Evolutionary conservation across 495 filamentous ascomycete species (phyloP), one percentile per base, ranked within the genome.

Genomic region (Rhypophila decipiens): DNA sequence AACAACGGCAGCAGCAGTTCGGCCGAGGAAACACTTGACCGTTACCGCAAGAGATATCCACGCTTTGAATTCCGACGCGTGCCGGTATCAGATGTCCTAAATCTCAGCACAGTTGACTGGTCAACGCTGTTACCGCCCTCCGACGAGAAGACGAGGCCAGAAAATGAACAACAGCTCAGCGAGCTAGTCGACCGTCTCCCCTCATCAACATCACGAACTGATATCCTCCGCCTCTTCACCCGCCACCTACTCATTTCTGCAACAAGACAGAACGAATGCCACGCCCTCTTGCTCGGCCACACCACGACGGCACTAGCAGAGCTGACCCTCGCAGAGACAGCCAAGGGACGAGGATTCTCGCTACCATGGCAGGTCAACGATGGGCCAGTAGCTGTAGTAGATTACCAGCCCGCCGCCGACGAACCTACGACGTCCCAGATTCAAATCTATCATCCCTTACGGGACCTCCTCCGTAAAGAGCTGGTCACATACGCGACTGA

Each of bases 301-400:
- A 88, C 80, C 38, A 94, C 94, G 9, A 96, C 88, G 7, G 76
- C 84, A 10, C 77, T 98, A 19, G 91, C 93, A 3, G 86, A 91
- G 54, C 85, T 86, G 53, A 87, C 88, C 3, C 80, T 98, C 2
- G 72, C 87, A 1, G 86, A 90, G 61, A 87, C 89, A 3, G 89
- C 94, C 5, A 96, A 96, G 66, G 93, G 93, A 0, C 76, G 93
- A 3, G 93, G 90, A 0, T 85, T 84, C 49, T 77, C 84, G 11
- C 57, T 97, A 33, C 89, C 89, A 0, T 89, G 85, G 84, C 79
- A 84, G 55, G 76, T 88, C 5, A 78, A 80, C 11, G 93, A 97
- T 61, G 87, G 87, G 3, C 60, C 24, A 60, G 51, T 84, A 73
- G 36, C 80, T 69, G 8, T 83, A 67, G 64, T 85, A 76, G 29